Base-by-base conservation (phyloP, 352 stramenopile genomes). In the Saprolegnia diclina region DNA sequence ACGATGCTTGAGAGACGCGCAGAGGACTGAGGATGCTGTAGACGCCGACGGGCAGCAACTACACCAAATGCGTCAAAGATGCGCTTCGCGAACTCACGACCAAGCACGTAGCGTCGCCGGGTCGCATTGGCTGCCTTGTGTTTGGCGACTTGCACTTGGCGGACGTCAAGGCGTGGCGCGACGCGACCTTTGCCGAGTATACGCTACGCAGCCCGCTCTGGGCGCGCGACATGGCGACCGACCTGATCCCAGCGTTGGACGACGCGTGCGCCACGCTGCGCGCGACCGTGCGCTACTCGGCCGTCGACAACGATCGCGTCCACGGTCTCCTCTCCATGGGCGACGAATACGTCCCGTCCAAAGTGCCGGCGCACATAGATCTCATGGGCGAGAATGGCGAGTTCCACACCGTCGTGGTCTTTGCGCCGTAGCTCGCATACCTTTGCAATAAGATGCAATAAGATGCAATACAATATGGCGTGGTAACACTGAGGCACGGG, bases 61-160 rank as follows among this genome's bases (percentile, higher is more conserved):
- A 81, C 64, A 73, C 74, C 0, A 29, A 68, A 10, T 67, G 74
- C 54, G 67, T 88, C 16, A 29, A 72, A 5, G 67, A 37, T 0
- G 78, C 77, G 24, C 52, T 88, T 16, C 11, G 37, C 5, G 68
- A 79, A 7, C 67, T 88, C 6, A 72, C 78, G 1, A 21, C 48
- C 35, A 56, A 55, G 21, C 61, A 54, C 24, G 71, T 69, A 16
- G 72, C 74, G 38, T 56, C 38, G 3, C 64, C 56, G 5, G 54
- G 73, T 14, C 29, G 6, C 6, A 77, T 96, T 48, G 73, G 71
- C 5, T 65, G 72, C 29, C 72, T 97, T 7, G 86, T 87, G 18
- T 94, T 95, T 75, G 90, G 90, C 19, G 90, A 97, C 74, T 73
- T 97, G n/a, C 87, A 97, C 74, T 73, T 97, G 11, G 77, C 89